Conservation (phyloP, 2,329 filamentous ascomycete genomes). For the Cadophora sp. region DNA sequence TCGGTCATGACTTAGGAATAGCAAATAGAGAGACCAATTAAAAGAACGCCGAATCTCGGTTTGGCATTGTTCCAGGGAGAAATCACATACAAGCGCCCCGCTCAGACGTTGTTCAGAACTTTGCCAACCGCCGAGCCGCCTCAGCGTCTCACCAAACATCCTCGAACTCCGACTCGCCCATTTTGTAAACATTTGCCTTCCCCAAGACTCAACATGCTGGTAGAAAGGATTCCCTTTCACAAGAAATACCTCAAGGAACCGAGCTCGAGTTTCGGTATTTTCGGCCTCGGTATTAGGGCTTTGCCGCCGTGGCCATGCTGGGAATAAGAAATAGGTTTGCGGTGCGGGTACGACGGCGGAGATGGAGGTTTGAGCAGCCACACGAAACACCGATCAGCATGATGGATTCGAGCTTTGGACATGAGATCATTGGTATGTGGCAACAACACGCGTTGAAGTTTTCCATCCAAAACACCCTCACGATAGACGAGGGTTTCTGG, state of each 20-base stretch:
- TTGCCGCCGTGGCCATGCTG: conserved; percentile 8
- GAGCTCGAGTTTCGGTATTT: neutral
- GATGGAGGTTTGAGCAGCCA: conserved; percentile 1
- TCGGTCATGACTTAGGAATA: neutral
- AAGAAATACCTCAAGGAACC: neutral
- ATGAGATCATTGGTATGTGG: conserved; percentile 7
- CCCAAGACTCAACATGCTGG: neutral
- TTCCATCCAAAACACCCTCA: conserved; percentile 4
- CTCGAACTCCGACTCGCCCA: conserved; percentile 1
- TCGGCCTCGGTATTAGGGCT: conserved; percentile 2
- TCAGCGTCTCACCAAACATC: conserved; percentile 15
- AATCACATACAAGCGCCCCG: conserved; percentile 1
- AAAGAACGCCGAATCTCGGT: neutral
- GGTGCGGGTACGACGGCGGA: neutral
- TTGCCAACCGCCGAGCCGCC: conserved; percentile 30
- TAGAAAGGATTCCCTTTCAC: neutral
- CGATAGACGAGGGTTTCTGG: neutral
- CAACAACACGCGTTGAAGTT: conserved; percentile 8
- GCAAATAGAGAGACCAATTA: neutral
- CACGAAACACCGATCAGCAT: conserved; percentile 12
- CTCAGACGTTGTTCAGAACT: conserved; percentile 19
- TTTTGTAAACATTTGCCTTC: neutral
- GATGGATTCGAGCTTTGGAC: conserved; percentile 9
- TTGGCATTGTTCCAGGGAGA: neutral
- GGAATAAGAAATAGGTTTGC: conserved; percentile 2